Conservation (phyloP, 768 basidiomycete genomes). For the Boletus subcaerulescens region DNA sequence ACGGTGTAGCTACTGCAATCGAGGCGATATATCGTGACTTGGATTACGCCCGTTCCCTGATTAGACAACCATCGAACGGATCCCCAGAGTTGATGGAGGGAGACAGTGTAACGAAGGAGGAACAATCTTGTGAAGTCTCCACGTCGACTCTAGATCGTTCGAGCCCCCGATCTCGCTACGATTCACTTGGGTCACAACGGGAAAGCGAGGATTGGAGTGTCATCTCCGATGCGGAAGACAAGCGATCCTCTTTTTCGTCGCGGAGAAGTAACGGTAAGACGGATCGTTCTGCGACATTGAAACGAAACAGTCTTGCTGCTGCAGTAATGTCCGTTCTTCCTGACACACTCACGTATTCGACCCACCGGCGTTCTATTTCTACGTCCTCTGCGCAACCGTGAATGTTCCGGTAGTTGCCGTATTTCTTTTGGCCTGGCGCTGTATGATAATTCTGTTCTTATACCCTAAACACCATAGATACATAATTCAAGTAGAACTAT, state of each 20-base stretch:
- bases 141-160: constrained; percentile 31
- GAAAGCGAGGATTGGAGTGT: constrained; percentile 88
- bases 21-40: constrained; percentile 96
- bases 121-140: constrained; percentile 31
- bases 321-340: constrained; percentile 63
- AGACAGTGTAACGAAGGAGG: constrained; percentile 25
- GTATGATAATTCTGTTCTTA: constrained; percentile 7
- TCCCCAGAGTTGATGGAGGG: constrained; percentile 22
- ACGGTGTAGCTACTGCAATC: constrained; percentile 90
- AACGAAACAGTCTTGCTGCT: constrained; percentile 62
- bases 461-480: constrained; percentile 10
- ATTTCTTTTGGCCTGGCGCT: neutral
- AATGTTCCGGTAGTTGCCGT: neutral
- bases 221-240: constrained; percentile 73
- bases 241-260: constrained; percentile 54
- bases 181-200: constrained; percentile 53
- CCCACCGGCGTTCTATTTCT: constrained; percentile 41
- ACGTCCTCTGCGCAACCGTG: constrained; percentile 26
- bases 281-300: constrained; percentile 39
- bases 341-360: constrained; percentile 44
- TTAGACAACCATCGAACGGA: constrained; percentile 51
- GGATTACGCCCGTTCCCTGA: constrained; percentile 87
- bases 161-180: constrained; percentile 45
- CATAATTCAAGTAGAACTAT: constrained; percentile 19
- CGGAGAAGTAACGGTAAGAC: constrained; percentile 39